A percentile compares a stretch with the other conserved stretches of the same genome.
These are phyloP conservation scores for Phytophthora colocasiae DNA, from an alignment of 352 stramenopile genomes.

Conservation along the genomic window DNA sequence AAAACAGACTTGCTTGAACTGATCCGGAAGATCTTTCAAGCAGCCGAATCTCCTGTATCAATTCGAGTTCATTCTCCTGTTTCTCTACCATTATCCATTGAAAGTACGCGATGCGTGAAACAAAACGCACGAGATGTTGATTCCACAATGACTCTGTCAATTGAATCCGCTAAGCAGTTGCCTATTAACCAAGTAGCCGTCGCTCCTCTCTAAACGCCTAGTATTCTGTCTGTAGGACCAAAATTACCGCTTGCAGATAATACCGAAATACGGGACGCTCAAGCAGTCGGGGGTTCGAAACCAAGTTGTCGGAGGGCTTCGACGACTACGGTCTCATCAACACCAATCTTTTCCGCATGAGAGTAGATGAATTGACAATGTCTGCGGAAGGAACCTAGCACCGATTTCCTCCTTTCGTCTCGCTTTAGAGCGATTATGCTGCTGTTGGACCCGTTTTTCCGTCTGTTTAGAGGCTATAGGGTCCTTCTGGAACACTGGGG, in stretches of 20 bases:
- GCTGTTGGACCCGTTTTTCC: constrained; percentile 53
- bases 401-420: constrained; percentile 66
- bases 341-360: too few species aligned
- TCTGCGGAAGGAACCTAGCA: too few species aligned
- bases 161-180: too few species aligned
- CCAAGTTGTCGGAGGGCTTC: too few species aligned
- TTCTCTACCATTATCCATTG: constrained; percentile 2
- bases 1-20: too few species aligned
- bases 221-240: background rate
- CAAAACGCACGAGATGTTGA: too few species aligned
- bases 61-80: constrained; percentile 12
- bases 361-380: too few species aligned
- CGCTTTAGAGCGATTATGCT: constrained; percentile 60
- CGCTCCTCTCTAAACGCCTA: background rate
- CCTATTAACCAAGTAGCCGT: too few species aligned
- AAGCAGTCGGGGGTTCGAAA: too few species aligned
- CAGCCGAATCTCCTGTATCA: background rate
- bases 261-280: background rate
- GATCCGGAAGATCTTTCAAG: too few species aligned
- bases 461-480: constrained; percentile 37
- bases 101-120: too few species aligned
- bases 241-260: background rate
- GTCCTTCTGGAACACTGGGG: constrained; percentile 43
- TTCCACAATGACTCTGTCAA: background rate
- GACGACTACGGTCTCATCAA: too few species aligned